phyloP scores from a whole-genome alignment of 140 eudicot species.

The Senecio squalidus region DNA sequence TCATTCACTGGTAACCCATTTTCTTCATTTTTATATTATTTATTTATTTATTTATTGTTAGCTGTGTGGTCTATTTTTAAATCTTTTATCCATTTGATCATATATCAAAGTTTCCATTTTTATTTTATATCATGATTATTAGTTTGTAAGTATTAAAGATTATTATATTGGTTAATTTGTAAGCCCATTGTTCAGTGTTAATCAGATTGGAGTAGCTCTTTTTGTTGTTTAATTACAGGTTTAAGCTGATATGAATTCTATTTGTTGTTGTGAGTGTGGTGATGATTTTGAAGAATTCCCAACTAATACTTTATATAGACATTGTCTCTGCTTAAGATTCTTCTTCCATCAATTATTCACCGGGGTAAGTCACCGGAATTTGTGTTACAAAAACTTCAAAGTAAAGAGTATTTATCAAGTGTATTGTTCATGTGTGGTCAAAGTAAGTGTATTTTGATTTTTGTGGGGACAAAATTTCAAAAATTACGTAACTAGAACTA shows the following conservation, averaged over 20 bases:
- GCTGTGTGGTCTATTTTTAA: conserved; percentile 11
- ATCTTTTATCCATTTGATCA: background rate
- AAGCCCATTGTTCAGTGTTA: too few species aligned
- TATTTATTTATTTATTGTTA: background rate
- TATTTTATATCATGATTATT: too few species aligned
- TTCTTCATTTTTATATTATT: background rate
- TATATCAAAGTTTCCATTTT: conserved; percentile 7
- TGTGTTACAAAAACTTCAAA: too few species aligned
- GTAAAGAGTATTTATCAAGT: too few species aligned
- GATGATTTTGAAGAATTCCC: conserved; percentile 35
- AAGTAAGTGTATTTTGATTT: too few species aligned
- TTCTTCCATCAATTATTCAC: conserved; percentile 35
- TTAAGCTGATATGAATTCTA: conserved; percentile 23
- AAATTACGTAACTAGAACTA: too few species aligned
- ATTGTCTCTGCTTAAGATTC: conserved; percentile 31
- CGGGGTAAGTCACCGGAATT: too few species aligned
- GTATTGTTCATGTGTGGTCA: too few species aligned
- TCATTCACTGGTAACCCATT: conserved; percentile 21
- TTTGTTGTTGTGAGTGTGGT: conserved; percentile 33
- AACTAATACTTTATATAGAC: conserved; percentile 27
- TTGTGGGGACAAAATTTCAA: too few species aligned
- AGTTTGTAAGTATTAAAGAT: too few species aligned
- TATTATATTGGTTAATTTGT: too few species aligned
- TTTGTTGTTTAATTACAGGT: conserved; percentile 21
- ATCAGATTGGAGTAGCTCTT: too few species aligned